phyloP scores from a whole-genome alignment of 208 protist genomes.

The Strigomonas culicis region DNA sequence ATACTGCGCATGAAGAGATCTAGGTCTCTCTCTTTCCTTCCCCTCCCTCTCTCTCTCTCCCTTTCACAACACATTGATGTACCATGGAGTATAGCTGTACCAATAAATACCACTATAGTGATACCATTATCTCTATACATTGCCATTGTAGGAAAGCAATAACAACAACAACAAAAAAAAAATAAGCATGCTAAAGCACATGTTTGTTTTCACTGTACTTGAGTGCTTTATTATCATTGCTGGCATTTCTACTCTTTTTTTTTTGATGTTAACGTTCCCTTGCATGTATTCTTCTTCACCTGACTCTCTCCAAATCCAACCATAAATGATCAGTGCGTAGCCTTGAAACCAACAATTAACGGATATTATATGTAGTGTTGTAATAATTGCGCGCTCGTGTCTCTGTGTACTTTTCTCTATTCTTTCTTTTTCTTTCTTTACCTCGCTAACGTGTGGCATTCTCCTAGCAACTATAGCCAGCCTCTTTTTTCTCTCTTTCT shows the following conservation, averaged over 20 bases:
- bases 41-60: background rate
- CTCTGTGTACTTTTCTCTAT: constrained; percentile 5
- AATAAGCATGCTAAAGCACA: too few relatives aligned
- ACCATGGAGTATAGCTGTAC: too few relatives aligned
- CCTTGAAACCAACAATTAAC: background rate
- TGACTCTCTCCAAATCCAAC: background rate
- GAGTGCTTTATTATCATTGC: background rate
- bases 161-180: background rate
- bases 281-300: background rate
- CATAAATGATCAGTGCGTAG: background rate
- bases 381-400: background rate
- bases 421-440: constrained; percentile 5
- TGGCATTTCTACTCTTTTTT: background rate
- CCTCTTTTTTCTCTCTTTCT: background rate
- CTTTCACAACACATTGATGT: background rate
- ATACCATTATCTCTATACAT: too few relatives aligned
- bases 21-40: background rate
- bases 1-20: background rate
- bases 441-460: background rate
- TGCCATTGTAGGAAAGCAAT: background rate
- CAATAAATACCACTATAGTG: too few relatives aligned
- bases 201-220: too few relatives aligned
- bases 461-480: background rate
- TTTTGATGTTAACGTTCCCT: constrained; percentile 1
- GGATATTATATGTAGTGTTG: background rate